These are phyloP conservation scores for Elasticomyces elasticus DNA, from an alignment of 495 filamentous ascomycete species.

Conservation along the genomic window DNA sequence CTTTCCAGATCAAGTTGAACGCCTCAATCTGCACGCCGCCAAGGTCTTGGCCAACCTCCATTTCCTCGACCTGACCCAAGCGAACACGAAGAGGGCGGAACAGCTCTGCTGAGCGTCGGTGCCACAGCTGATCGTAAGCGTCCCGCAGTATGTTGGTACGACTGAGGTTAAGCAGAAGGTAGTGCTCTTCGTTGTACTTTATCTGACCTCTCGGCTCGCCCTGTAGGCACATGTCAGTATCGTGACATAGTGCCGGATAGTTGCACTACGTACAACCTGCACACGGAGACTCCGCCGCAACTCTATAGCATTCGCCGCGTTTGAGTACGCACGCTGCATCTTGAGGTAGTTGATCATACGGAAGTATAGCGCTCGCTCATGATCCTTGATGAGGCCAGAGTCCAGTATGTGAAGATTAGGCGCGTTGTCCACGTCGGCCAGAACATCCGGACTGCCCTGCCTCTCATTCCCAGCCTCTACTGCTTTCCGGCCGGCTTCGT, in stretches of 20 bases:
- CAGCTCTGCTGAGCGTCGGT: slow-evolving; percentile 70
- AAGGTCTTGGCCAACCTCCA: slow-evolving; percentile 85
- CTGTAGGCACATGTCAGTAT: not conserved
- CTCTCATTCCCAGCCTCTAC: too few relatives aligned
- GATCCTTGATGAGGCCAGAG: not conserved
- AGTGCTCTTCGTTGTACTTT: slow-evolving; percentile 7
- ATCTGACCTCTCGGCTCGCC: not conserved
- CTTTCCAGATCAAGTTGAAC: slow-evolving; percentile 69
- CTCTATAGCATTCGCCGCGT: not conserved
- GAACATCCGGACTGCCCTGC: too few relatives aligned
- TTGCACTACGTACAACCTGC: not conserved
- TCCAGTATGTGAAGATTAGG: too few relatives aligned
- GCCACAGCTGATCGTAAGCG: slow-evolving; percentile 80
- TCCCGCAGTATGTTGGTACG: slow-evolving; percentile 51
- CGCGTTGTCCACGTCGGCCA: too few relatives aligned
- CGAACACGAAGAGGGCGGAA: slow-evolving; percentile 79
- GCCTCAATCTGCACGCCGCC: slow-evolving; percentile 95
- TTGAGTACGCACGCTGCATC: slow-evolving; percentile 8
- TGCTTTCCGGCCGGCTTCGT: too few relatives aligned
- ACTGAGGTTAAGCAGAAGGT: slow-evolving; percentile 13
- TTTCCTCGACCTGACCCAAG: slow-evolving; percentile 59
- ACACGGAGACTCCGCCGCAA: not conserved
- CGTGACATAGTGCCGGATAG: too few relatives aligned
- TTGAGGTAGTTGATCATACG: slow-evolving; percentile 5
- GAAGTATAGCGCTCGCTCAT: slow-evolving; percentile 1